Base-by-base conservation (phyloP, 129 eudicot species). In the Flaveria sonorensis region DNA sequence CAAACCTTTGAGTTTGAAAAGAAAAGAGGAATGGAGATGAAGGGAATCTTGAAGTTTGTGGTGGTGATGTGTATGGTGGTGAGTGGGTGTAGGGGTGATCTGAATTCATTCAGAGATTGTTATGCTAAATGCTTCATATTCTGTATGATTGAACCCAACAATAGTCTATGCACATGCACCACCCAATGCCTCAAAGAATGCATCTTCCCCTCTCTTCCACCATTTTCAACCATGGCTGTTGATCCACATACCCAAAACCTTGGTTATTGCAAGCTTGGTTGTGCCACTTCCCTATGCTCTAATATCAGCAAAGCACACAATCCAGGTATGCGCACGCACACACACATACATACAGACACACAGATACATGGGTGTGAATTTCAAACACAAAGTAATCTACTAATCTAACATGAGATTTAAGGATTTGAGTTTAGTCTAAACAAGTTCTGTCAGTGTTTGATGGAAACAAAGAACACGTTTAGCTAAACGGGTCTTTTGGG, bases 221-320 rank as follows among this genome's bases (percentile, higher is more conserved):
- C 53, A 48, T 48, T 15, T 14, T 19, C 70, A 9, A 21, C 79
- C 42, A 63, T 45, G 65, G 18, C 48, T 62, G 2, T 21, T 72
- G 68, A 48, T 73, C 69, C 73, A 72, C 81, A 79, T 18, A 48
- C 75, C 3, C 80, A 81, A 64, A 87, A 73, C 86, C 79, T 78
- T 48, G 88, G 78, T 53, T 91, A 84, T 77, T 91, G 97, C 84
- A 83, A 91, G 81, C 94, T 91, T 64, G 97, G 97, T 19, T 91
- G 97, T 74, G 93, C 97, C 65, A 81, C 88, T 60, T 86, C 97
- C 32, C 72, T 71, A 24, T 91, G 97, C 79, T 86, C 93, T 28
- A 73, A 61, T 61, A 71, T 91, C 64, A 91, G 97, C 94, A 82
- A 80, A 45, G 83, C 84, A 56, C 78, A 72, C 23, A 77, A 83